Conservation (phyloP, 495 filamentous ascomycete species). For the Penicillium coprophilum region DNA sequence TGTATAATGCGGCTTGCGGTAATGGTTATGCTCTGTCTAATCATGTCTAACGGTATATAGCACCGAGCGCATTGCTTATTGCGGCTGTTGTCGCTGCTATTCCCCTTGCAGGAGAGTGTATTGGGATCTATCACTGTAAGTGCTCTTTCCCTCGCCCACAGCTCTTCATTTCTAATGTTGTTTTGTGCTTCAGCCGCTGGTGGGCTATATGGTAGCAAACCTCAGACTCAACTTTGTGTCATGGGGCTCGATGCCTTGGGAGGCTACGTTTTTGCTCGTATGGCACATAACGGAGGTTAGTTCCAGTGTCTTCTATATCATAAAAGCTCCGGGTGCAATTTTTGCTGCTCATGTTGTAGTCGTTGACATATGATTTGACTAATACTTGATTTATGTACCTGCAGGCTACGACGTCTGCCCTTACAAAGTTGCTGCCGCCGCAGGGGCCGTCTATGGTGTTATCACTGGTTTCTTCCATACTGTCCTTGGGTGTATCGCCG, state of each 20-base stretch:
- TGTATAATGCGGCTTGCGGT: background rate
- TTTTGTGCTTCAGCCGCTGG: slow-evolving; percentile 11
- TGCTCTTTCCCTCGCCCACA: background rate
- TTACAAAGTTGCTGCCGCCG: slow-evolving; percentile 21
- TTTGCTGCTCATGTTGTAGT: background rate
- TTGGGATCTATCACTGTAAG: slow-evolving; percentile 20
- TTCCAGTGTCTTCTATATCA: background rate
- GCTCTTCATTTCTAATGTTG: background rate
- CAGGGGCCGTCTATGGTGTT: slow-evolving; percentile 18
- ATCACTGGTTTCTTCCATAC: slow-evolving; percentile 19
- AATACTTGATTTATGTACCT: background rate
- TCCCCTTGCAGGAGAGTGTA: slow-evolving; percentile 17
- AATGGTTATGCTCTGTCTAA: background rate
- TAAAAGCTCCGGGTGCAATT: background rate
- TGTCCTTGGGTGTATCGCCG: slow-evolving; percentile 15
- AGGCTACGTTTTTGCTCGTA: slow-evolving; percentile 23
- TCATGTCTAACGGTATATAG: background rate
- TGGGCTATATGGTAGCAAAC: slow-evolving; percentile 12
- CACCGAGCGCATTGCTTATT: slow-evolving; percentile 17
- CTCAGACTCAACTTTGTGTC: slow-evolving; percentile 5
- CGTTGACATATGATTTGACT: background rate
- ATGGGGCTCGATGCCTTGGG: slow-evolving; percentile 20
- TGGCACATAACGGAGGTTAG: slow-evolving; percentile 20
- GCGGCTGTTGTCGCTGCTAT: slow-evolving; percentile 23
- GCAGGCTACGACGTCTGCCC: slow-evolving; percentile 18